A percentile compares a stretch with the other conserved stretches of the same genome.
Evolutionary conservation across 768 basidiomycete species (phyloP).

Genomic region (Russula sp.): DNA sequence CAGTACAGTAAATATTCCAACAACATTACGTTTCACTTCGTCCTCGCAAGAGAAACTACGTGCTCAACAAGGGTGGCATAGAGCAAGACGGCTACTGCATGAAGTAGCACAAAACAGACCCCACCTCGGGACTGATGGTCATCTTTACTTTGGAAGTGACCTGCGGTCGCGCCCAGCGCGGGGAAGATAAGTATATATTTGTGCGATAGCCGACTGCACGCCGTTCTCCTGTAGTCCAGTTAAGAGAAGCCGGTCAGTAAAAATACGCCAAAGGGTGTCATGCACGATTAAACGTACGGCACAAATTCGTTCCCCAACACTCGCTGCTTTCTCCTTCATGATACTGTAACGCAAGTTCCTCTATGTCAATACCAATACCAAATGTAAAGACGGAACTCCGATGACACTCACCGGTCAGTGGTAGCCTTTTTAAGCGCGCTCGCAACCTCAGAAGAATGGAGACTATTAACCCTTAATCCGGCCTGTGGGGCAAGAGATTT

Average conservation of each 20-base stretch:
- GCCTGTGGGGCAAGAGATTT: conserved; percentile 36
- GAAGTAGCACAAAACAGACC: background rate
- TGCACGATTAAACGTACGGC: conserved; percentile 33
- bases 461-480: conserved; percentile 49
- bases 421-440: conserved; percentile 58
- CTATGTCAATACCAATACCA: background rate
- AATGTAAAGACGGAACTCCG: background rate
- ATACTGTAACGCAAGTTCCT: conserved; percentile 35
- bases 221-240: conserved; percentile 49
- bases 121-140: background rate
- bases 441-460: conserved; percentile 48
- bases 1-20: background rate
- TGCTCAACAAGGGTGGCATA: background rate
- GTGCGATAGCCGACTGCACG: conserved; percentile 53
- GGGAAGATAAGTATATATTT: conserved; percentile 53
- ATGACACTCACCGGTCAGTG: conserved; percentile 44
- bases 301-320: conserved; percentile 46
- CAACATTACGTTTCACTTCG: background rate
- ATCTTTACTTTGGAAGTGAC: conserved; percentile 15
- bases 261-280: background rate
- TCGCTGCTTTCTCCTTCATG: conserved; percentile 61
- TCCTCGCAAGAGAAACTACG: background rate
- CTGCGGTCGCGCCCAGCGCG: conserved; percentile 37
- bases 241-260: background rate
- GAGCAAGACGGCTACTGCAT: background rate